These are phyloP conservation scores for Saccharata proteae DNA, from an alignment of 2,329 filamentous ascomycete genomes.

Conservation along the genomic window DNA sequence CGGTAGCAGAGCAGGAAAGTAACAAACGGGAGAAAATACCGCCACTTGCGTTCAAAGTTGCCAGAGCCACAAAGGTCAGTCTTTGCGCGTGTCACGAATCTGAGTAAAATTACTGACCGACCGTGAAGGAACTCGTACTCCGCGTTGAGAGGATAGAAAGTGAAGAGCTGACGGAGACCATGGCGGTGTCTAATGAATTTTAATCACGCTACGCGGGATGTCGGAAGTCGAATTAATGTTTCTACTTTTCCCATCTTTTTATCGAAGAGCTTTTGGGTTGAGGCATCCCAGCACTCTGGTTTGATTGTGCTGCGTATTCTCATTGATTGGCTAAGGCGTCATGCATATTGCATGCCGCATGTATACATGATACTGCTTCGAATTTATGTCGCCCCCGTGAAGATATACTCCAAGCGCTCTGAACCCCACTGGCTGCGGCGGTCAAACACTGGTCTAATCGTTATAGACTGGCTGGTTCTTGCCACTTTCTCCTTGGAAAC, in stretches of 20 bases:
- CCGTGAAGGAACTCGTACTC: conserved; percentile 28
- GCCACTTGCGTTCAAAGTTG: conserved; percentile 78
- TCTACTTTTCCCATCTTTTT: background rate
- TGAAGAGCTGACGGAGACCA: conserved; percentile 18
- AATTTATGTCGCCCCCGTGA: no score
- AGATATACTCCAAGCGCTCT: no score
- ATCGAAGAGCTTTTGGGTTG: background rate
- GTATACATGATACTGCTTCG: no score
- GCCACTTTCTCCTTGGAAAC: no score
- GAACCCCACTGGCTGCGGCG: no score
- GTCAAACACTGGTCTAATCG: no score
- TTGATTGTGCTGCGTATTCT: background rate
- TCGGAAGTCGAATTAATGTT: background rate
- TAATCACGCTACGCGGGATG: no score
- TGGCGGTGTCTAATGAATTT: conserved; percentile 8
- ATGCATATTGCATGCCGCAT: background rate
- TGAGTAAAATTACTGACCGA: background rate
- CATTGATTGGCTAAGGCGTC: no score
- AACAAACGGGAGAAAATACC: conserved; percentile 54
- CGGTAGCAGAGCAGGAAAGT: conserved; percentile 46
- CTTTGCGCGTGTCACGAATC: background rate
- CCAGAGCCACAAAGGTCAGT: conserved; percentile 60
- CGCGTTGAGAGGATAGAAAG: conserved; percentile 29
- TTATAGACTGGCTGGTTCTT: no score
- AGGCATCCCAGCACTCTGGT: no score